phyloP scores from a whole-genome alignment of 805 yeast genomes.

The Monosporozyma servazzii region DNA sequence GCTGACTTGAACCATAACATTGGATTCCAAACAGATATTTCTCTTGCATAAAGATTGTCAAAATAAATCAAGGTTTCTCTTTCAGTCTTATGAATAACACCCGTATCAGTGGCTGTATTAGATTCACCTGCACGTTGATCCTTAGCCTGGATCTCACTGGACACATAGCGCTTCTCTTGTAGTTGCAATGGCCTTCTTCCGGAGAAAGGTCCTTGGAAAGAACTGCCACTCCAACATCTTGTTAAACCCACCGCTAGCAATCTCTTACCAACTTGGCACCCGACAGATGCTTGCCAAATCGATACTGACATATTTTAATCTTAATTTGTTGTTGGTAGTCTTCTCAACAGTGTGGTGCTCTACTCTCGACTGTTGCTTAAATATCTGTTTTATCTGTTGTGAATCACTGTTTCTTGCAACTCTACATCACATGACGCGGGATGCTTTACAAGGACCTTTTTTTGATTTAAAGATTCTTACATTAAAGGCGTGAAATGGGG shows the following conservation, averaged over 20 bases:
- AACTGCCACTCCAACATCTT: neutral
- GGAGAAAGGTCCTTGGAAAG: neutral
- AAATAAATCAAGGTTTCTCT: slow-evolving; percentile 47
- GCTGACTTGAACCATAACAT: slow-evolving; percentile 36
- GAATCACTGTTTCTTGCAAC: neutral
- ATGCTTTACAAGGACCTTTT: neutral
- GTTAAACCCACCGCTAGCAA: neutral
- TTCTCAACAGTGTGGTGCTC: neutral
- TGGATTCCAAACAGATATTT: slow-evolving; percentile 38
- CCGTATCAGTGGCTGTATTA: slow-evolving; percentile 45
- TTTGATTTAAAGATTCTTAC: neutral
- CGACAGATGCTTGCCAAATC: neutral
- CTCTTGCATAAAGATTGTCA: slow-evolving; percentile 44
- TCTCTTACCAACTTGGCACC: neutral
- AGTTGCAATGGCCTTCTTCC: neutral
- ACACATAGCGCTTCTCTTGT: slow-evolving; percentile 22
- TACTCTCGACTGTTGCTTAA: neutral
- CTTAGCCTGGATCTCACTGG: slow-evolving; percentile 34
- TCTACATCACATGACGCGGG: neutral
- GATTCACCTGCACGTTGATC: slow-evolving; percentile 48
- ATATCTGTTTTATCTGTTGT: neutral
- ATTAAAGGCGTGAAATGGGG: neutral
- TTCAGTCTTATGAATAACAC: slow-evolving; percentile 43
- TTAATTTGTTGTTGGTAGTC: neutral
- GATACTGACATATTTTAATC: neutral